A percentile compares a stretch with the other conserved stretches of the same genome.
Evolutionary conservation across 1,284 basidiomycete species (phyloP).

Genomic region (Sporisorium graminicola): DNA sequence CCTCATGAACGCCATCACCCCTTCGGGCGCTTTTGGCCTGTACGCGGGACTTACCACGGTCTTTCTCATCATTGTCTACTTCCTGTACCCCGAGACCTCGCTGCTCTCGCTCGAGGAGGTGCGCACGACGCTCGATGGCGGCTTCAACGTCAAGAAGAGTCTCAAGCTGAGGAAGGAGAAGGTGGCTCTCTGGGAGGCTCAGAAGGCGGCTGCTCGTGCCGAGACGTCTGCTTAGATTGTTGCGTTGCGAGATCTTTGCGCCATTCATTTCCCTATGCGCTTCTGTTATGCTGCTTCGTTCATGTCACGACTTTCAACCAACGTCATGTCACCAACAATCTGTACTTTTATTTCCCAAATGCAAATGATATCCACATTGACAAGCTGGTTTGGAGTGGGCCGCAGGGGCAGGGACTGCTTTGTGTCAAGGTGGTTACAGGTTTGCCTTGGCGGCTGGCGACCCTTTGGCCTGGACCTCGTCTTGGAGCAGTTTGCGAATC

Average conservation of each 20-base stretch:
- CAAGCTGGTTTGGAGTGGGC: neutral
- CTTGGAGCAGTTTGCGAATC: conserved; percentile 29
- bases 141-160: conserved; percentile 72
- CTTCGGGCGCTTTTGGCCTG: conserved; percentile 76
- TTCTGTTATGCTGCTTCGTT: no score
- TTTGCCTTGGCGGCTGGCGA: conserved; percentile 7
- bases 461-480: conserved; percentile 15
- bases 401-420: no score
- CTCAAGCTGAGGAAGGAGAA: conserved; percentile 67
- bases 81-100: conserved; percentile 70
- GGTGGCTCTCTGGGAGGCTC: conserved; percentile 51
- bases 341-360: conserved; percentile 31
- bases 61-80: conserved; percentile 79
- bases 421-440: neutral
- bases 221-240: conserved; percentile 23
- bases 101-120: conserved; percentile 84
- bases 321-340: conserved; percentile 8
- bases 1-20: conserved; percentile 81
- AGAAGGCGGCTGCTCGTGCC: conserved; percentile 26
- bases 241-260: no score
- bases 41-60: conserved; percentile 81
- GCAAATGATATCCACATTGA: conserved; percentile 19
- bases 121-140: conserved; percentile 71
- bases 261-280: neutral
- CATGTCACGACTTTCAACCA: neutral